Conservation (phyloP, 331 rosid species). For the Arachis monticola region DNA sequence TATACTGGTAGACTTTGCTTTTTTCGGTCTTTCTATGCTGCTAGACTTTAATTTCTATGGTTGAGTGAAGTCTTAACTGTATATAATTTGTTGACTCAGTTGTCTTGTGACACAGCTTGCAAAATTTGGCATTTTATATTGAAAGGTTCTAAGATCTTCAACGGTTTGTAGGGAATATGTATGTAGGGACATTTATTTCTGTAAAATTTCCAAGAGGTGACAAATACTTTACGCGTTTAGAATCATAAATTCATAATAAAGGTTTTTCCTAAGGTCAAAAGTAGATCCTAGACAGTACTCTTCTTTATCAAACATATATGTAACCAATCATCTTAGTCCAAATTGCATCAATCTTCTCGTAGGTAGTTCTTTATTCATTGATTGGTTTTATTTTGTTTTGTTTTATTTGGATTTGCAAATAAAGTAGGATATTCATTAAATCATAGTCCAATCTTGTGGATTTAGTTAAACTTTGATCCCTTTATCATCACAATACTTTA, state of each 20-base stretch:
- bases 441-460: neutral
- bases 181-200: neutral
- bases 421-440: neutral
- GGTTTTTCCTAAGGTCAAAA: neutral
- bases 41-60: too few relatives aligned
- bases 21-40: too few relatives aligned
- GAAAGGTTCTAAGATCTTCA: neutral
- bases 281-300: neutral
- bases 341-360: neutral
- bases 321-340: conserved; percentile 4
- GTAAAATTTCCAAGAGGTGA: neutral
- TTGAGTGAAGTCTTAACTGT: neutral
- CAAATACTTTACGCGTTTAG: conserved; percentile 8
- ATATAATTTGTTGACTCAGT: neutral
- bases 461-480: neutral
- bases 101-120: neutral
- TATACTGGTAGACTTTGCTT: too few relatives aligned
- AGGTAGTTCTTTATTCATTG: neutral
- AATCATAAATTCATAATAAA: neutral
- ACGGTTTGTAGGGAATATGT: neutral
- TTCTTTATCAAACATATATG: neutral
- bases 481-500: neutral
- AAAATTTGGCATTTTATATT: conserved; percentile 3
- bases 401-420: neutral
- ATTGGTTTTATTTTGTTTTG: neutral